These are phyloP conservation scores for Xylaria castorea DNA, from an alignment of 495 filamentous ascomycete genomes.

Conservation along the genomic window DNA sequence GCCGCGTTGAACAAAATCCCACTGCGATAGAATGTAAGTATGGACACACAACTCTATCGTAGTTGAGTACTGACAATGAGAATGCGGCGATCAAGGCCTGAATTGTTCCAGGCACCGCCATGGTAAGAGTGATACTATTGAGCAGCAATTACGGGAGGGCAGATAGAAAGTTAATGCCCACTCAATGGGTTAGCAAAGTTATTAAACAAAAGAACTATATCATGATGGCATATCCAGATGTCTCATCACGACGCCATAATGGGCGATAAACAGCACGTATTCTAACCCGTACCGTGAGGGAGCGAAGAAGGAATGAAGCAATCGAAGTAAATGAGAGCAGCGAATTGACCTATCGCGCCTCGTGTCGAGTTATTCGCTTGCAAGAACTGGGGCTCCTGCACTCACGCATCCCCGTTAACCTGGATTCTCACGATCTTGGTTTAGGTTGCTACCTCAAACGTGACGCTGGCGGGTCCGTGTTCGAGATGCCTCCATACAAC, in stretches of 20 bases:
- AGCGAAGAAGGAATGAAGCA: conserved; percentile 24
- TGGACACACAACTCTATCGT: not conserved
- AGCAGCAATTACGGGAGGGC: conserved; percentile 34
- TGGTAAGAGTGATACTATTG: conserved; percentile 42
- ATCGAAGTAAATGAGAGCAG: conserved; percentile 13
- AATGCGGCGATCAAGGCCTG: conserved; percentile 62
- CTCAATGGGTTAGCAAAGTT: conserved; percentile 53
- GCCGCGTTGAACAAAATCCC: conserved; percentile 61
- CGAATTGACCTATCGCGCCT: conserved; percentile 18
- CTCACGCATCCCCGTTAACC: conserved; percentile 29
- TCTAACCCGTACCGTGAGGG: conserved; percentile 24
- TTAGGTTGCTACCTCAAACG: conserved; percentile 40
- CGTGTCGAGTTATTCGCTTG: conserved; percentile 25
- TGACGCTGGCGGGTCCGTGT: conserved; percentile 37
- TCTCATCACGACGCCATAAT: conserved; percentile 33
- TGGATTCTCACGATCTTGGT: conserved; percentile 32
- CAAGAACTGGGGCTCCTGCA: conserved; percentile 30
- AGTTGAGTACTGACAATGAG: conserved; percentile 53
- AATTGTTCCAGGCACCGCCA: conserved; percentile 54
- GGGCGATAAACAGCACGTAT: conserved; percentile 31
- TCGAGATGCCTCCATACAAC: conserved; percentile 31
- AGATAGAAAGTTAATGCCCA: conserved; percentile 54
- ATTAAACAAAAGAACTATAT: conserved; percentile 43
- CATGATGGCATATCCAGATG: conserved; percentile 33
- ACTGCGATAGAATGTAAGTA: conserved; percentile 40